Evolutionary conservation across 371 early-diverging fungal genomes (phyloP).

Genomic region (Syncephalastrum racemosum): DNA sequence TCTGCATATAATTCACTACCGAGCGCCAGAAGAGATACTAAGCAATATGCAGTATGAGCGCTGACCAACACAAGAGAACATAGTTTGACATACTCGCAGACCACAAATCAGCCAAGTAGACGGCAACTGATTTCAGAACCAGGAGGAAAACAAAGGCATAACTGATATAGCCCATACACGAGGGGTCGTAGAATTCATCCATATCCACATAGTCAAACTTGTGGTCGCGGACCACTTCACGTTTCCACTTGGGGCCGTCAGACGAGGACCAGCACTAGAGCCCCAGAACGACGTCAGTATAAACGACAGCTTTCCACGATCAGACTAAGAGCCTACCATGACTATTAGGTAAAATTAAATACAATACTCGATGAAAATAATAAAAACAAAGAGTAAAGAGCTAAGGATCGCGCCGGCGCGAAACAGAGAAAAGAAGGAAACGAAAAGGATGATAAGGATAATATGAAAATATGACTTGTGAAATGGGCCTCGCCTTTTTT

Average conservation of each 20-base stretch:
- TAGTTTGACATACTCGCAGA: slow-evolving; percentile 50
- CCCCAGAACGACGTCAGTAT: too few species aligned
- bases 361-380: too few species aligned
- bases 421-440: too few species aligned
- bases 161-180: slow-evolving; percentile 41
- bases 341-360: too few species aligned
- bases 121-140: slow-evolving; percentile 73
- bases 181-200: slow-evolving; percentile 70
- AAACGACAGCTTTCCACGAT: not conserved
- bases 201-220: slow-evolving; percentile 90
- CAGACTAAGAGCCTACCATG: slow-evolving; percentile 16
- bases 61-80: not conserved
- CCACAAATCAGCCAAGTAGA: slow-evolving; percentile 74
- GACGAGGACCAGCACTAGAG: not conserved
- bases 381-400: too few species aligned
- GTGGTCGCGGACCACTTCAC: slow-evolving; percentile 83
- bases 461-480: too few species aligned
- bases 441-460: too few species aligned
- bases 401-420: too few species aligned
- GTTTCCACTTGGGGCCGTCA: slow-evolving; percentile 70
- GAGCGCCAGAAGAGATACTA: slow-evolving; percentile 17
- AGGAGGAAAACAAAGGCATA: slow-evolving; percentile 72
- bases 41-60: not conserved
- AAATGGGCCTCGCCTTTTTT: too few species aligned
- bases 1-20: slow-evolving; percentile 10